Base-by-base conservation (phyloP, 2,329 filamentous ascomycete genomes). In the Aspergillus latus region DNA sequence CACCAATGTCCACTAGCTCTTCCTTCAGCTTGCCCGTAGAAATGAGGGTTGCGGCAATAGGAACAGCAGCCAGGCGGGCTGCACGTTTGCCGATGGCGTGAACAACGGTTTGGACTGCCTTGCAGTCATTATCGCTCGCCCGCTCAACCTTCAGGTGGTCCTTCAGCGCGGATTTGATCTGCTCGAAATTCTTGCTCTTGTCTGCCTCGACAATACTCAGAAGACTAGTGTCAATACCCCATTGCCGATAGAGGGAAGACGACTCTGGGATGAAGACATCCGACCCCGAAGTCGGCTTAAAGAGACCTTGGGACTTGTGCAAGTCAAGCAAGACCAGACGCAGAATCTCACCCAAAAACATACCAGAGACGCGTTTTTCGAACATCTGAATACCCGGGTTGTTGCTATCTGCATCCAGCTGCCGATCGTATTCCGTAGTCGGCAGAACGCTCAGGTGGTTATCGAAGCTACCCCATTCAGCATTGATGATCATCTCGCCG, bases 361-460 rank as follows among this genome's bases (percentile, higher is more conserved):
- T 97, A 72, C 94, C 94, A 0, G 92, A 96, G 13, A 99, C 88
- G 47, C 93, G 89, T 82, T 99, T 99, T 79, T 99, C 94, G 70
- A 97, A 99, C 90, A 97, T 96, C 72, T 99, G 94, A 59, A 96
- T 86, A 28, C 94, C 94, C 0, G 92, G 93, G 74, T 99, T 97
- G 65, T 90, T 86, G 62, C 88, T 94, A 58, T 88, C 85, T 55
- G 79, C 78, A 74, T 99, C 93, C 26, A 99, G 81, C 56, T 85
- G 82, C 49, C 80, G 77, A 71, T 99, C 94, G 77, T 91, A 97
- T 0, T 84, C 78, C 0, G 93, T 97, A 66, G 86, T 88, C 46
- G 93, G 94, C 40, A 99, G 82, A 16, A 96, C 89, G 64, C 88
- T 90, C 62, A 97, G 85, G 65, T 89, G 84, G 77, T 97, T 97